Conservation (phyloP, 1,139 yeast genomes). For the Pichia sp. region DNA sequence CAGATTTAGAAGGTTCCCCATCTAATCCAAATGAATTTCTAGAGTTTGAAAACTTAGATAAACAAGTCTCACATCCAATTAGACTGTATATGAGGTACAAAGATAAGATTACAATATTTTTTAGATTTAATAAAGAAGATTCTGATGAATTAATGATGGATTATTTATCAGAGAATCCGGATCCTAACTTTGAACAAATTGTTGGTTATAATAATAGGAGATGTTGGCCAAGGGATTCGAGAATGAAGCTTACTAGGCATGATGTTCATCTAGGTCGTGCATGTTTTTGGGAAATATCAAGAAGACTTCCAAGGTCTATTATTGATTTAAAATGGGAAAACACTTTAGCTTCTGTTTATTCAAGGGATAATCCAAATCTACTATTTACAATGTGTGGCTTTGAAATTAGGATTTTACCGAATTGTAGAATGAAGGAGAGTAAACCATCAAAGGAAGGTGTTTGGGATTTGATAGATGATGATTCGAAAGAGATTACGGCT, state of each 20-base stretch:
- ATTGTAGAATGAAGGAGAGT: slow-evolving; percentile 42
- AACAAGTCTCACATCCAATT: slow-evolving; percentile 65
- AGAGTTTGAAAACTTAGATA: slow-evolving; percentile 54
- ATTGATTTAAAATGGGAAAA: slow-evolving; percentile 76
- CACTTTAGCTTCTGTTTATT: slow-evolving; percentile 80
- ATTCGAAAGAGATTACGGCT: slow-evolving; percentile 81
- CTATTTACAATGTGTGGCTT: slow-evolving; percentile 92
- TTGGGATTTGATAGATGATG: slow-evolving; percentile 77
- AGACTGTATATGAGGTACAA: slow-evolving; percentile 76
- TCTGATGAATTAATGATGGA: slow-evolving; percentile 71
- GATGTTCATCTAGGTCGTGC: slow-evolving; percentile 94
- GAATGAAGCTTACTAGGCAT: slow-evolving; percentile 86
- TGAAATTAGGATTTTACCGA: slow-evolving; percentile 85
- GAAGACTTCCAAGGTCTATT: slow-evolving; percentile 71
- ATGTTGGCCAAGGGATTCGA: slow-evolving; percentile 91
- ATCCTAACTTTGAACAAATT: slow-evolving; percentile 82
- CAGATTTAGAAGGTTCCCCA: slow-evolving; percentile 77
- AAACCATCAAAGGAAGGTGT: slow-evolving; percentile 59
- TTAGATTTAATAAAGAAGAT: slow-evolving; percentile 68
- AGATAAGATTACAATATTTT: slow-evolving; percentile 74
- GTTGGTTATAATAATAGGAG: slow-evolving; percentile 82
- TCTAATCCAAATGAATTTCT: slow-evolving; percentile 69
- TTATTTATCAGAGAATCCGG: slow-evolving; percentile 78
- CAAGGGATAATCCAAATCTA: slow-evolving; percentile 82
- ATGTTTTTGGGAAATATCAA: slow-evolving; percentile 81